Evolutionary conservation across 805 yeast genomes (phyloP).

Genomic region (Ogataea methylovora): DNA sequence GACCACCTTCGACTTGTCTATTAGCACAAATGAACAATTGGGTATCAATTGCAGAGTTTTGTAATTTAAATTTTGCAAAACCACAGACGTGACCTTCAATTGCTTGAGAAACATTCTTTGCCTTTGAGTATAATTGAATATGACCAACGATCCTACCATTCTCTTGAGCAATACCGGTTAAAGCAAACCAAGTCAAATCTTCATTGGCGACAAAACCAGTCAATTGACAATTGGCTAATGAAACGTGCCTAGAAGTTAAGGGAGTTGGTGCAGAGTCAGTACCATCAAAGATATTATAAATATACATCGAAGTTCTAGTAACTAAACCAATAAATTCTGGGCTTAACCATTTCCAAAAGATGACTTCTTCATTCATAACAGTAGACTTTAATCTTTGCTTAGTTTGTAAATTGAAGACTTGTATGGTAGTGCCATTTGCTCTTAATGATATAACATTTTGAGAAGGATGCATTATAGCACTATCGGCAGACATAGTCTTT

Average conservation of each 20-base stretch:
- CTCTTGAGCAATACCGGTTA: slow-evolving; percentile 92
- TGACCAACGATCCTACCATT: slow-evolving; percentile 93
- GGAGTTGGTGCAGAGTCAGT: slow-evolving; percentile 74
- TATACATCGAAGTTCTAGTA: slow-evolving; percentile 66
- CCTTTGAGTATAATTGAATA: slow-evolving; percentile 83
- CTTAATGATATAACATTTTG: slow-evolving; percentile 85
- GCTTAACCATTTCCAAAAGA: slow-evolving; percentile 92
- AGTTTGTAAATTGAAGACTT: slow-evolving; percentile 81
- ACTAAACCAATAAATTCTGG: slow-evolving; percentile 72
- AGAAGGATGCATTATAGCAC: slow-evolving; percentile 93
- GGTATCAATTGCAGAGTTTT: slow-evolving; percentile 67
- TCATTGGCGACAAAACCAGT: slow-evolving; percentile 83
- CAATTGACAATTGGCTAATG: slow-evolving; percentile 74
- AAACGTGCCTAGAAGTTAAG: slow-evolving; percentile 77
- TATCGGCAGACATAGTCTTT: slow-evolving; percentile 95
- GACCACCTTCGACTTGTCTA: slow-evolving; percentile 76
- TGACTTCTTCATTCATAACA: slow-evolving; percentile 80
- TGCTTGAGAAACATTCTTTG: slow-evolving; percentile 89
- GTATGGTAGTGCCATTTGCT: slow-evolving; percentile 94
- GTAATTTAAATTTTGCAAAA: slow-evolving; percentile 70
- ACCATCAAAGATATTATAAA: slow-evolving; percentile 80
- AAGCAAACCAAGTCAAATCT: slow-evolving; percentile 85
- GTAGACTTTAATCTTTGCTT: slow-evolving; percentile 87
- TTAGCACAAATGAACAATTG: slow-evolving; percentile 91
- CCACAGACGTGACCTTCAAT: slow-evolving; percentile 97